A percentile compares a stretch with the other conserved stretches of the same genome.
Evolutionary conservation across 1,284 basidiomycete genomes (phyloP).

Genomic region (Schizopora paradoxa): DNA sequence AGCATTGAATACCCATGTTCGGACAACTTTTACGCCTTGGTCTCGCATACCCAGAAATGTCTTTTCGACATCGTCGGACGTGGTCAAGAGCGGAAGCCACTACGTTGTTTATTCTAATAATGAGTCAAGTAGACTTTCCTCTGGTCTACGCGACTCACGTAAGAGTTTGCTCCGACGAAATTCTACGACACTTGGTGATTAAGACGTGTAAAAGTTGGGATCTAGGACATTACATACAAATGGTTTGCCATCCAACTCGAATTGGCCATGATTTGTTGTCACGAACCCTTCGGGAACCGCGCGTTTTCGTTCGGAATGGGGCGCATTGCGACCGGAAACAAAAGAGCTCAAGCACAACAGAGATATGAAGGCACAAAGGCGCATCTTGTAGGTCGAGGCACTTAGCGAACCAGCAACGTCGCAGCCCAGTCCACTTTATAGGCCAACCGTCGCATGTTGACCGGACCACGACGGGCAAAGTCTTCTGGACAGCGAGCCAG

Average conservation of each 20-base stretch:
- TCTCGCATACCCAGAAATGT: constrained; percentile 53
- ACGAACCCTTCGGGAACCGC: constrained; percentile 34
- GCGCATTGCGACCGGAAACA: too few relatives aligned
- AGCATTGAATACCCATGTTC: constrained; percentile 65
- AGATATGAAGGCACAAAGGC: too few relatives aligned
- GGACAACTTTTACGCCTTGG: constrained; percentile 54
- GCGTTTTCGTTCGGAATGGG: too few relatives aligned
- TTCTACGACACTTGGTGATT: constrained; percentile 22
- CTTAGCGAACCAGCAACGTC: too few relatives aligned
- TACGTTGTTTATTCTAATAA: constrained; percentile 19
- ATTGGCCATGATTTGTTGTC: constrained; percentile 37
- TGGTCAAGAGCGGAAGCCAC: constrained; percentile 56
- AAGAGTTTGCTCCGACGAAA: constrained; percentile 38
- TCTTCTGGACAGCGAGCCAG: neutral
- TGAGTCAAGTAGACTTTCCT: neutral
- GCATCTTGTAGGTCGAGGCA: too few relatives aligned
- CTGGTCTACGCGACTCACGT: constrained; percentile 23
- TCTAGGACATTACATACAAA: constrained; percentile 31
- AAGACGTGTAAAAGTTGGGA: neutral
- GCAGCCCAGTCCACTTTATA: neutral
- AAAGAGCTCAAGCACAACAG: too few relatives aligned
- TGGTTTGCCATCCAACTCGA: constrained; percentile 42
- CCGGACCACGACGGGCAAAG: neutral
- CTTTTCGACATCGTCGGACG: constrained; percentile 49
- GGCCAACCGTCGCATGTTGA: neutral